Evolutionary conservation across 345 rosid genomes (phyloP), one percentile per base, ranked within the genome.

Genomic region (Hibiscus tridactylites): DNA sequence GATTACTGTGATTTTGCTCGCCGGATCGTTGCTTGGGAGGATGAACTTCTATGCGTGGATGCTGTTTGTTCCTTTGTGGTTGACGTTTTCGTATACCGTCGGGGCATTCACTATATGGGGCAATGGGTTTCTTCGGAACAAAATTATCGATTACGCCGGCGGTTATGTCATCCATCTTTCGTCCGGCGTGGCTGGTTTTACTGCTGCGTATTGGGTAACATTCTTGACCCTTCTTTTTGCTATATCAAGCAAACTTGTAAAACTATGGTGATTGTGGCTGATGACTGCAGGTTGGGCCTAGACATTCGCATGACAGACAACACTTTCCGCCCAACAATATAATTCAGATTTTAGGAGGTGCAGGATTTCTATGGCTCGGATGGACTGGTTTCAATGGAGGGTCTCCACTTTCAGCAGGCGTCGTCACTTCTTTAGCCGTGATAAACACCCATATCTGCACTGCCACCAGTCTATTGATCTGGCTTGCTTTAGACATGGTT

Each of bases 301-400:
- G 90, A 71, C 85, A 81, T 42, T 58, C 89, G 26, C 84, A 77
- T 24, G 89, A 86, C 26, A 75, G 89, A 78, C 88, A 83, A 35
- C 81, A 88, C 9, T 88, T 84, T 73, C 89, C 91, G 5, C 93
- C 89, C 5, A 88, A 88, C 80, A 88, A 84, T 77, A 85, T 88
- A 75, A 80, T 88, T 56, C 89, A 80, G n/a, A 77, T 86, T 86
- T 52, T 85, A 74, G 89, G 83, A 65, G 90, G 88, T 3, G 90
- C 90, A 10, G 90, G 93, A 59, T 81, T 88, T 73, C 76, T 86
- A 26, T 86, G 89, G 93, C n/a, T 85, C 9, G 93, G 90, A 31
- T 85, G 90, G 89, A 86, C 85, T 0, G 93, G 90, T 1, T 88
- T 86, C 83, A 86, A 86, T 37, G 93, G 93, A 3, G 89, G 93